Conservation (phyloP, 768 basidiomycete species). For the Termitomyces sp. region DNA sequence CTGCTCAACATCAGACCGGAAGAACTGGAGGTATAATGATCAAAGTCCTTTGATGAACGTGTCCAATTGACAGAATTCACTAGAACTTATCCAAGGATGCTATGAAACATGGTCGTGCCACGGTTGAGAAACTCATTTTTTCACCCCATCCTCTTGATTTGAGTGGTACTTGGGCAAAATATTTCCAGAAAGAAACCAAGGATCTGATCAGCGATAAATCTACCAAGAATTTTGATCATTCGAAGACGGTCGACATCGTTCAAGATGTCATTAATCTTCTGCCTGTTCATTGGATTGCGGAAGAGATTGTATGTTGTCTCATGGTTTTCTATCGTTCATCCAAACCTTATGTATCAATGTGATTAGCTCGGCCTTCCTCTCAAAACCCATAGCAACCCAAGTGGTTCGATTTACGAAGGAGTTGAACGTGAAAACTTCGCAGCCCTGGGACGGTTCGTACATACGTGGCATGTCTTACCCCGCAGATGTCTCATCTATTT, state of each 20-base stretch:
- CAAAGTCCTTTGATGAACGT: background rate
- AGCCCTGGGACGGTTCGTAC: conserved; percentile 45
- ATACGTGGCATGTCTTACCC: background rate
- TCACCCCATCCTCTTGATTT: background rate
- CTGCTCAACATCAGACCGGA: conserved; percentile 26
- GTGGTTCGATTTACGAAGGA: conserved; percentile 35
- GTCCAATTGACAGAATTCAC: background rate
- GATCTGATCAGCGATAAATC: conserved; percentile 33
- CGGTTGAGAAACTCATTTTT: conserved; percentile 12
- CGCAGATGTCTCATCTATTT: background rate
- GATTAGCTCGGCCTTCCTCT: conserved; percentile 42
- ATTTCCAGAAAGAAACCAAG: conserved; percentile 30
- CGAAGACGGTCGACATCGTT: conserved; percentile 53
- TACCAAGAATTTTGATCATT: conserved; percentile 20
- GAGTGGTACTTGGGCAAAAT: conserved; percentile 16
- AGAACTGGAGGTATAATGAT: conserved; percentile 17
- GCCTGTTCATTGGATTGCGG: conserved; percentile 59
- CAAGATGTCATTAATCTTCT: conserved; percentile 63
- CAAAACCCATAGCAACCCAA: conserved; percentile 27
- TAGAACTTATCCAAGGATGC: background rate
- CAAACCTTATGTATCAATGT: background rate
- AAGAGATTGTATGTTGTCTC: conserved; percentile 45
- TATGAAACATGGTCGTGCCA: conserved; percentile 2
- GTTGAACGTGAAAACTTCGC: conserved; percentile 39
- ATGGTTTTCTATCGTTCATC: background rate